phyloP scores from a whole-genome alignment of 2,329 filamentous ascomycete genomes.

The Botryotinia calthae region DNA sequence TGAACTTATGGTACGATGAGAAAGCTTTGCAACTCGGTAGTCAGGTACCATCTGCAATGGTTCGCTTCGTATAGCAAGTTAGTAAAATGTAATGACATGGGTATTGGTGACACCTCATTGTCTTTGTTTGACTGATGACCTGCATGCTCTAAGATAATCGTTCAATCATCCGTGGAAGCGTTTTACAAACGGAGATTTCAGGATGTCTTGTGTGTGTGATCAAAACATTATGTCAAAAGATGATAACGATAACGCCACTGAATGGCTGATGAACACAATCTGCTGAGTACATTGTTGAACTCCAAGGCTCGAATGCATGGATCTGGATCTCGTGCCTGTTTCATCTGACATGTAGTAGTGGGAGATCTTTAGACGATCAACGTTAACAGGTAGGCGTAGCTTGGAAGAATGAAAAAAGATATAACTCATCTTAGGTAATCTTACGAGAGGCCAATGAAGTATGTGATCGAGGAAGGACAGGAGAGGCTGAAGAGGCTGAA shows the following conservation, averaged over 20 bases:
- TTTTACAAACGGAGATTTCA: constrained; percentile 1
- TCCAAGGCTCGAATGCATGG: neutral
- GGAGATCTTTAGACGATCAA: neutral
- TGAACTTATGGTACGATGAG: neutral
- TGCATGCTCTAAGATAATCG: neutral
- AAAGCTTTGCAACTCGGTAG: neutral
- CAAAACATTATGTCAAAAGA: neutral
- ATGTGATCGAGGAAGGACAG: neutral
- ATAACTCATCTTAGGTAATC: neutral
- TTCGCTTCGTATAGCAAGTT: neutral
- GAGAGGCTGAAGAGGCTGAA: neutral
- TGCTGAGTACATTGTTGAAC: neutral
- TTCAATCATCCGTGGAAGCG: neutral
- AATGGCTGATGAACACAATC: neutral
- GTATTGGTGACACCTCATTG: neutral
- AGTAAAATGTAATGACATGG: neutral
- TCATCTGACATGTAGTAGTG: neutral
- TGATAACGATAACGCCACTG: neutral
- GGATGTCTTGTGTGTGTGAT: neutral
- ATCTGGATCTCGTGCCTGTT: neutral
- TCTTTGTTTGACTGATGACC: neutral
- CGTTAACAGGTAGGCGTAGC: neutral
- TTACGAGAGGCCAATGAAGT: neutral
- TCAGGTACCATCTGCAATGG: neutral
- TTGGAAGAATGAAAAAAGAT: neutral